Evolutionary conservation across 2,329 filamentous ascomycete genomes (phyloP), one percentile per base, ranked within the genome.

Genomic region (Aspergillus pseudotamarii): DNA sequence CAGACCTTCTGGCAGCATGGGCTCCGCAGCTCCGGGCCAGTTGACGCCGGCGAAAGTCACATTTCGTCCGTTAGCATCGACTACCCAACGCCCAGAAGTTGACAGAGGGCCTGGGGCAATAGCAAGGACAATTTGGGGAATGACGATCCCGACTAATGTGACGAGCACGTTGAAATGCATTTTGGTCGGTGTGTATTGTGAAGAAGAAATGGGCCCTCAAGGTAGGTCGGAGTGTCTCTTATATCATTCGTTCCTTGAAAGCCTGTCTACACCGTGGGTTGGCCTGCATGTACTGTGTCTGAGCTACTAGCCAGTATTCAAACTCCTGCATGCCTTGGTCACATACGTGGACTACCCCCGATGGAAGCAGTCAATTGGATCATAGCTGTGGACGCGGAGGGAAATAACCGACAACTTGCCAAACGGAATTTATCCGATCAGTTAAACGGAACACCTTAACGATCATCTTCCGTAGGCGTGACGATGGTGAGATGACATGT

Each of bases 51-150:
- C 72, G 58, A 71, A 75, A 14, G 73, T 76, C 14, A 76, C 60
- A 38, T 60, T 58, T 6, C 67, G 66, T 28, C 76, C 75, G 1
- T 68, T 70, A 2, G 76, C 75, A 68, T 82, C 76, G 6, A 76
- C 64, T 21, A 82, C 75, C 77, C 77, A 81, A 69, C 76, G 70
- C 6, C 73, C 72, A 2, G 73, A 75, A 2, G 75, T 76, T 19
- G 63, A 63, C 14, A 76, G 60, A 4, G 74, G 73, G 2, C 32
- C 45, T 4, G 46, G 51, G n/a, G 56, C 46, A 36, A 62, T 55
- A 3, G 55, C 26, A 16, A 19, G 16, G 28, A 30, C 30, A 38
- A 51, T 21, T n/a, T 30, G 50, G 50, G 50, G 50, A 34, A 30
- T 30, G 1, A 6, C n/a, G 4, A 36, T 19, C n/a, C 32, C 32